phyloP scores from a whole-genome alignment of 495 filamentous ascomycete species.

The Penicillium ochrochloron region DNA sequence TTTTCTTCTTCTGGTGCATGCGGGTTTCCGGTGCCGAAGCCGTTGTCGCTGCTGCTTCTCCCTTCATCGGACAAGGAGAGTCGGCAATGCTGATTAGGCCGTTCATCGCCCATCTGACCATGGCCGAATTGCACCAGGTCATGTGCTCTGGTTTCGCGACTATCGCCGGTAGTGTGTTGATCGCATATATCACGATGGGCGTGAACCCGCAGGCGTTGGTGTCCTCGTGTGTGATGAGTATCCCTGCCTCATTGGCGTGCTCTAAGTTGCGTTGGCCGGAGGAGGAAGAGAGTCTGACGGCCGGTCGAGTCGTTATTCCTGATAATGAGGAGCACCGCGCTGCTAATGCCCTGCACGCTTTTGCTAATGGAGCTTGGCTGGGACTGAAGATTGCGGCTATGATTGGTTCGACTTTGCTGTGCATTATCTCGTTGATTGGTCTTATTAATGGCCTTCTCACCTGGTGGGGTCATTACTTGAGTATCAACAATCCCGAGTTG shows the following conservation, averaged over 20 bases:
- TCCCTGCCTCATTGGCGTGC: slow-evolving; percentile 83
- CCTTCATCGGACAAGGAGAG: slow-evolving; percentile 93
- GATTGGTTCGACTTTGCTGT: slow-evolving; percentile 78
- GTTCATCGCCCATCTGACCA: slow-evolving; percentile 80
- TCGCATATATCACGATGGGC: slow-evolving; percentile 80
- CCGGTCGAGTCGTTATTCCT: slow-evolving; percentile 77
- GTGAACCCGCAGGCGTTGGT: slow-evolving; percentile 85
- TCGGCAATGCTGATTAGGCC: slow-evolving; percentile 89
- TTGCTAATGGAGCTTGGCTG: slow-evolving; percentile 85
- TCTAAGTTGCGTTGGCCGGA: slow-evolving; percentile 90
- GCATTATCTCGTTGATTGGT: slow-evolving; percentile 80
- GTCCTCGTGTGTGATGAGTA: slow-evolving; percentile 87
- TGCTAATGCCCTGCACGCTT: slow-evolving; percentile 83
- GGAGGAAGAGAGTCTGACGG: slow-evolving; percentile 80
- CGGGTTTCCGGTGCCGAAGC: slow-evolving; percentile 91
- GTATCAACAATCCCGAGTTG: slow-evolving; percentile 68
- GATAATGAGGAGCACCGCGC: slow-evolving; percentile 68
- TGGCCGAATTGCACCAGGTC: slow-evolving; percentile 86
- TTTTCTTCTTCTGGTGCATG: slow-evolving; percentile 90
- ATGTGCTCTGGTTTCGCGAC: slow-evolving; percentile 80
- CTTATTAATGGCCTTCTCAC: slow-evolving; percentile 78
- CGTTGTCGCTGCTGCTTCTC: slow-evolving; percentile 89
- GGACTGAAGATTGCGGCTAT: slow-evolving; percentile 88
- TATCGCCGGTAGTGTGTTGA: slow-evolving; percentile 73
- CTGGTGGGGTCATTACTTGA: slow-evolving; percentile 89